Conservation (phyloP, 805 yeast species). For the Metschnikowia noctiluminum region DNA sequence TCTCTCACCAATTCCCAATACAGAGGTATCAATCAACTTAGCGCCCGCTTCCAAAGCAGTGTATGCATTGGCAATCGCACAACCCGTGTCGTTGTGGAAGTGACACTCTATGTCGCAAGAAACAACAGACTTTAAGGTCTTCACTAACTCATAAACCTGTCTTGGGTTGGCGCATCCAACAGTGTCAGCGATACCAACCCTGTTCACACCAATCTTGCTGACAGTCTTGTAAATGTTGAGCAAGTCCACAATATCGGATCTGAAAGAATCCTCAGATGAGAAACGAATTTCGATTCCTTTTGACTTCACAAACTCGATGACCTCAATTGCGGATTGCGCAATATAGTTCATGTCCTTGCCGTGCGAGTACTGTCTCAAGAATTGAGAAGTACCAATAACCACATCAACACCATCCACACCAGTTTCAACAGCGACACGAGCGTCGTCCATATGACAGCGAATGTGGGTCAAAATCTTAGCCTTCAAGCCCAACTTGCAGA, state of each 20-base stretch:
- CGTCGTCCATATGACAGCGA: slow-evolving; percentile 62
- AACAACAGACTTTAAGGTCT: slow-evolving; percentile 55
- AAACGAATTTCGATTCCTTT: slow-evolving; percentile 59
- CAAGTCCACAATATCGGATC: slow-evolving; percentile 58
- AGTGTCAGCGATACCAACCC: slow-evolving; percentile 64
- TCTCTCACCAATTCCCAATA: slow-evolving; percentile 62
- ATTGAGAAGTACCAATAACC: slow-evolving; percentile 58
- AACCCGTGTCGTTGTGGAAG: slow-evolving; percentile 63
- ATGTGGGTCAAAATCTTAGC: slow-evolving; percentile 58
- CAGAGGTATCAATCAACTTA: slow-evolving; percentile 54
- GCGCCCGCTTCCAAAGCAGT: slow-evolving; percentile 64
- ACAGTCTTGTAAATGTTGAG: slow-evolving; percentile 58
- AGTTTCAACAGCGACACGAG: slow-evolving; percentile 56
- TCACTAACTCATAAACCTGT: slow-evolving; percentile 58
- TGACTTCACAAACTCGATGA: slow-evolving; percentile 57
- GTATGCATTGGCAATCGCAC: slow-evolving; percentile 62
- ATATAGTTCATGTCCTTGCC: slow-evolving; percentile 62
- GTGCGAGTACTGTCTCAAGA: slow-evolving; percentile 53
- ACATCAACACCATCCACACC: slow-evolving; percentile 65
- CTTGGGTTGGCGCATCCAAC: slow-evolving; percentile 64
- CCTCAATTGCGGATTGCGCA: slow-evolving; percentile 55
- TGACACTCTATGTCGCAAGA: slow-evolving; percentile 59
- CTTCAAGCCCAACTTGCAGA: slow-evolving; percentile 56
- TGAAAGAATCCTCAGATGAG: slow-evolving; percentile 57
- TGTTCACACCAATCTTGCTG: slow-evolving; percentile 57